Percentiles rank a stretch among this genome's conserved stretches.
phyloP scores from a whole-genome alignment of 176 grass and related monocot species.

The Miscanthus lutarioriparius region DNA sequence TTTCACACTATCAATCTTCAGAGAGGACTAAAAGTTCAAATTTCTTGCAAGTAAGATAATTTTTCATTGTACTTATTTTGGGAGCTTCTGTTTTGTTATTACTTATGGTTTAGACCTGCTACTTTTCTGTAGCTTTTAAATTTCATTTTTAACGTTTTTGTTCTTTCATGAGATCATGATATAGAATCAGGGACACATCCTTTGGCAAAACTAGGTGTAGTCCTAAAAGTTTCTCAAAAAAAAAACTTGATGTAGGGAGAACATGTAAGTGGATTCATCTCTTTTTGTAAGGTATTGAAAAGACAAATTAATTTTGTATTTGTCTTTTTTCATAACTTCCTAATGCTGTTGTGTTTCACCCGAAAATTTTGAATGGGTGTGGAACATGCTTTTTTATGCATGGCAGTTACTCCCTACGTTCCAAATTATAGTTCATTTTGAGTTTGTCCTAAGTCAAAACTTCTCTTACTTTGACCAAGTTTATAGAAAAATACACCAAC shows the following conservation, averaged over 20 bases:
- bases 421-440: neutral
- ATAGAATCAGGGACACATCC: neutral
- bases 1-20: constrained; percentile 51
- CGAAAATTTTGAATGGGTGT: neutral
- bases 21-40: constrained; percentile 66
- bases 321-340: neutral
- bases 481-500: neutral
- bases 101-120: neutral
- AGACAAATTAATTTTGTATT: neutral
- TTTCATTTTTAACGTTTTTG: neutral
- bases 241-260: neutral
- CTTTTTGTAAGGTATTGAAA: neutral
- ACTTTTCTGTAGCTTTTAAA: neutral
- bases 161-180: neutral
- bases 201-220: neutral
- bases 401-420: neutral
- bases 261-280: neutral
- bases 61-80: constrained; percentile 3
- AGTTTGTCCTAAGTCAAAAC: neutral
- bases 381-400: neutral
- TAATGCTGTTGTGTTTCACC: neutral
- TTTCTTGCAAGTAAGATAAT: constrained; percentile 70
- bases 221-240: neutral
- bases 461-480: neutral
- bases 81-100: neutral